These are phyloP conservation scores for Chrysanthemum makinoi DNA, from an alignment of 129 eudicot genomes.

Conservation along the genomic window DNA sequence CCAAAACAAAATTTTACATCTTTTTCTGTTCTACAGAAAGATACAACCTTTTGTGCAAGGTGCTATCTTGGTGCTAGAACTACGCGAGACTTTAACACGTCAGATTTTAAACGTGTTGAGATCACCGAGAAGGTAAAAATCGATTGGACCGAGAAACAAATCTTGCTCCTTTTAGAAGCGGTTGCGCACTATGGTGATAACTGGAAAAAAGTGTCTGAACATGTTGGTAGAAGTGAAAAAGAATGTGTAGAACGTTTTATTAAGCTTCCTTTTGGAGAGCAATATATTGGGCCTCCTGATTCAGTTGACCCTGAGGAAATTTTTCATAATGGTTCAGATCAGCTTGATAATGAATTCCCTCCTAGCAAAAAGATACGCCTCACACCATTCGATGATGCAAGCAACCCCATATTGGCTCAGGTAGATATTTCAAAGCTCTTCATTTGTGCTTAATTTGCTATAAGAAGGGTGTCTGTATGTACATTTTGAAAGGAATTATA, in stretches of 20 bases:
- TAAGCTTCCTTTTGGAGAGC: conserved; percentile 92
- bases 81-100: conserved; percentile 23
- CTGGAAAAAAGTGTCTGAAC: conserved; percentile 87
- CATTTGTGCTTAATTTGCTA: background rate
- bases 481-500: background rate
- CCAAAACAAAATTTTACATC: background rate
- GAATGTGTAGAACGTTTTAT: conserved; percentile 87
- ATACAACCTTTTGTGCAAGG: conserved; percentile 80
- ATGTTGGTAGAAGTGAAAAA: conserved; percentile 78
- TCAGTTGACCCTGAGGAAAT: conserved; percentile 47
- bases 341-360: conserved; percentile 23
- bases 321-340: conserved; percentile 25
- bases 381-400: conserved; percentile 91
- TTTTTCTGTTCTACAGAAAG: conserved; percentile 46
- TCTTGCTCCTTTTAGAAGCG: conserved; percentile 87
- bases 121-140: conserved; percentile 67
- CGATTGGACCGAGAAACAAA: conserved; percentile 94
- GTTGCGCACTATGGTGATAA: conserved; percentile 90
- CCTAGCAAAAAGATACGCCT: conserved; percentile 63
- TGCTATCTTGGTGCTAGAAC: conserved; percentile 75
- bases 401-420: conserved; percentile 98
- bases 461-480: background rate
- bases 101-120: conserved; percentile 90
- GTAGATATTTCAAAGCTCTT: conserved; percentile 30
- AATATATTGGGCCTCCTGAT: conserved; percentile 69